These are phyloP conservation scores for Ampelocalamus luodianensis DNA, from an alignment of 176 grass and related monocot genomes.

Conservation along the genomic window DNA sequence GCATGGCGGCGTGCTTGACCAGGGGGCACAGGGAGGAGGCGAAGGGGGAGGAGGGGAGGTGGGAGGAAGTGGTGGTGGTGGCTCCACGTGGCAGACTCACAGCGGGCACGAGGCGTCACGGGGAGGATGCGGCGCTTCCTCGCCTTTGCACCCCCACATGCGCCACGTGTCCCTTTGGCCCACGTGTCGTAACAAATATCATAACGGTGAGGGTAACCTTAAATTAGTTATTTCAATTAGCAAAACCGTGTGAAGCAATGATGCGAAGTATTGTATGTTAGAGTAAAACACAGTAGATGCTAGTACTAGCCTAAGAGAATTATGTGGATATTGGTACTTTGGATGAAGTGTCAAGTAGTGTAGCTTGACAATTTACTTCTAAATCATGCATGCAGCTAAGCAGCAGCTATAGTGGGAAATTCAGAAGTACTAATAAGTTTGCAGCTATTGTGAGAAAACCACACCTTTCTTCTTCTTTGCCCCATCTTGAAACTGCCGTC, in stretches of 20 bases:
- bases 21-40: no score
- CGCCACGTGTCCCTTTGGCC: no score
- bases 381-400: conserved; percentile 34
- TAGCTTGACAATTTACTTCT: conserved; percentile 1
- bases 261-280: neutral
- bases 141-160: no score
- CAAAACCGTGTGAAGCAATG: conserved; percentile 4
- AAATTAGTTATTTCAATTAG: no score
- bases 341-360: conserved; percentile 5
- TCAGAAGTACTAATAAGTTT: conserved; percentile 33
- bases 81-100: no score
- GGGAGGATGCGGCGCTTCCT: no score
- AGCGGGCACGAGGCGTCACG: no score
- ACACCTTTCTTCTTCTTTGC: conserved; percentile 83
- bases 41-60: no score
- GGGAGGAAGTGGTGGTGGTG: no score
- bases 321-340: neutral
- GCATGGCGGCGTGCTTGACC: no score
- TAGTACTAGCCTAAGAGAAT: neutral
- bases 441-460: conserved; percentile 23
- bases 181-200: no score
- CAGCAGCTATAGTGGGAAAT: conserved; percentile 6
- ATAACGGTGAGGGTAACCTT: no score
- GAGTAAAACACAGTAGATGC: neutral
- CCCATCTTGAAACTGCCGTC: conserved; percentile 70